Base-by-base conservation (phyloP, 768 basidiomycete species). In the Pholiota microspora region DNA sequence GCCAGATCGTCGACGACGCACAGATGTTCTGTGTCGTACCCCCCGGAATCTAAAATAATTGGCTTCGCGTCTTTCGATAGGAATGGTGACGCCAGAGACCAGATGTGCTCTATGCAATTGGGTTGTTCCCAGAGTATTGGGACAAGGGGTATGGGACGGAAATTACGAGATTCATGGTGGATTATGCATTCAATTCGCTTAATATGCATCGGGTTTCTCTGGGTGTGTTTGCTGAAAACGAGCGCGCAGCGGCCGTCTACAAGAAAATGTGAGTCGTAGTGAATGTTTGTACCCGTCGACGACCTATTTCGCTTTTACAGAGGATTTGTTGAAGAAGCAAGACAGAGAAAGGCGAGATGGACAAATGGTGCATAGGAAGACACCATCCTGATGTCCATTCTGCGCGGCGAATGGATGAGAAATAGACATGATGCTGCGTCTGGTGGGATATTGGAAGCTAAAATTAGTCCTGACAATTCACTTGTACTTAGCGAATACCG, bases 311-410 rank as follows among this genome's bases (percentile, higher is more conserved):
- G 9, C 32, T 12, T 49, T 23, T 7, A 24, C 40, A 69, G 67
- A 9, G 67, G 67, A 3, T 67, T 67, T 27, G 64, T 67, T 2
- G 64, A 66, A 45, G 67, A 69, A 53, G 67, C 66, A 4, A 45
- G 63, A 16, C 50, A 56, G 23, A 51, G 68, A 12, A 62, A 68
- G 47, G 58, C 60, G 7, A 44, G 60, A 2, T 70, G 66, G 66
- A 42, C 61, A 10, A 59, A 68, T 32, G 68, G 68, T 0, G 46
- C 52, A 6, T 70, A 67, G 68, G 36, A 38, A 18, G 67, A 69
- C 48, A 54, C 62, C 7, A 51, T 64, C 40, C 53, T 53, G 12
- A 66, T 68, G 66, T 59, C 61, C 9, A 63, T 69, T 10, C 38
- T 68, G 13, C 64, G 67, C 34, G 61, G 65, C 15, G 68, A 69